These are phyloP conservation scores for Microsporum ferrugineum DNA, from an alignment of 2,329 filamentous ascomycete species.

Conservation along the genomic window DNA sequence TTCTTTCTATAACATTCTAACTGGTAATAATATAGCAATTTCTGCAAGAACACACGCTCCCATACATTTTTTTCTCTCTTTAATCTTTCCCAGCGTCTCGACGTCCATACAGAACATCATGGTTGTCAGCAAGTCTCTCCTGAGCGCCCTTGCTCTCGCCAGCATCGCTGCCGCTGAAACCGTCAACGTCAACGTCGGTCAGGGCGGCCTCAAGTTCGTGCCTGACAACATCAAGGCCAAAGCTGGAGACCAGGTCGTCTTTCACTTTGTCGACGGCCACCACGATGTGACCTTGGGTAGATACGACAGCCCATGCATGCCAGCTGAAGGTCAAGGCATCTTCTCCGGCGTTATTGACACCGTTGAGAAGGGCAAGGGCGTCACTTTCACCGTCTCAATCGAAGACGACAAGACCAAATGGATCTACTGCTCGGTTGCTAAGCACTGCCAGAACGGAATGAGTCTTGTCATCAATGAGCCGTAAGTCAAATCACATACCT, in stretches of 20 bases:
- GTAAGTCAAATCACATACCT: conserved; percentile 14
- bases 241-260: conserved; percentile 9
- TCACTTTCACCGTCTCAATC: conserved; percentile 37
- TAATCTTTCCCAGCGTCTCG: neutral
- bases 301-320: conserved; percentile 8
- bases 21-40: neutral
- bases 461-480: conserved; percentile 43
- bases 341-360: conserved; percentile 13
- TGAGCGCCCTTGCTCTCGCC: conserved; percentile 4
- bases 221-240: conserved; percentile 8
- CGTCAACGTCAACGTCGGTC: conserved; percentile 10
- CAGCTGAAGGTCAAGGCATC: conserved; percentile 5
- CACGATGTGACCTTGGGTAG: conserved; percentile 9
- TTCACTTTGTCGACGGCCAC: conserved; percentile 10
- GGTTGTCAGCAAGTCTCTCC: neutral
- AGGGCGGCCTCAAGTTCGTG: conserved; percentile 7
- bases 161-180: conserved; percentile 4
- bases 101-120: neutral
- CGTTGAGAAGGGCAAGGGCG: conserved; percentile 4
- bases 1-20: neutral
- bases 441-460: conserved; percentile 43
- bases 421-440: conserved; percentile 40
- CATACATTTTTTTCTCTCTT: neutral
- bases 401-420: conserved; percentile 38
- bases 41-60: neutral